Conservation (phyloP, 2,329 filamentous ascomycete species). For the Raffaelea ambrosiae region DNA sequence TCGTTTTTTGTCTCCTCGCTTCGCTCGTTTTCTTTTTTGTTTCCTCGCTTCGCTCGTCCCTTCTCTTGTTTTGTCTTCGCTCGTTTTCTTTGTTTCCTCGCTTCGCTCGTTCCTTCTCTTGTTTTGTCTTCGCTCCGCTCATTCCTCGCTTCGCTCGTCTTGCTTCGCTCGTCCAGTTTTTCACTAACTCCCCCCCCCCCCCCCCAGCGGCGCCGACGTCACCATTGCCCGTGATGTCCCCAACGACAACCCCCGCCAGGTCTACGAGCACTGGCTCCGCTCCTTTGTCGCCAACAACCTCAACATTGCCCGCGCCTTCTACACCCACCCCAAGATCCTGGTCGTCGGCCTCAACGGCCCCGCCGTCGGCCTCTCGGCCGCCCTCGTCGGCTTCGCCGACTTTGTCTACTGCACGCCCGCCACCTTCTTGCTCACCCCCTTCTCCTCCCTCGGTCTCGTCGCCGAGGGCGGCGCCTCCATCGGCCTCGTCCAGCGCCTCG, state of each 20-base stretch:
- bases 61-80: background rate
- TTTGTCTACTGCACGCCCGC: conserved; percentile 83
- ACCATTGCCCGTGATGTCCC: conserved; percentile 39
- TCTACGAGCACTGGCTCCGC: conserved; percentile 50
- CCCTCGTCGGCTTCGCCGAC: conserved; percentile 74
- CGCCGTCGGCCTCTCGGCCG: conserved; percentile 78
- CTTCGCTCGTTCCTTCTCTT: background rate
- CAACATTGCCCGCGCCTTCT: conserved; percentile 82
- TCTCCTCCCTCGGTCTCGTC: conserved; percentile 81
- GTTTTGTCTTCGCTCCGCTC: background rate
- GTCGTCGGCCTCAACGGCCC: conserved; percentile 88
- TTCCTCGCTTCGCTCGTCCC: background rate
- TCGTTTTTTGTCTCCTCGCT: background rate
- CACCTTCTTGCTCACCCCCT: conserved; percentile 83
- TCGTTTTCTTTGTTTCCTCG: background rate
- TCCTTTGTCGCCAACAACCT: conserved; percentile 79
- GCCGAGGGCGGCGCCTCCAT: conserved; percentile 76
- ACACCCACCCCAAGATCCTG: conserved; percentile 89
- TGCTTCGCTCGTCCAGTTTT: background rate
- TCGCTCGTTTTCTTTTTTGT: background rate
- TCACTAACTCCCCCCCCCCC: background rate
- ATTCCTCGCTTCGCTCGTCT: background rate
- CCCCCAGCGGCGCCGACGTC: conserved; percentile 67
- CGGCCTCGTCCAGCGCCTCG: conserved; percentile 72
- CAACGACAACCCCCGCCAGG: conserved; percentile 20